Base-by-base conservation (phyloP, 1,139 yeast genomes). In the Taphrina betulina region DNA sequence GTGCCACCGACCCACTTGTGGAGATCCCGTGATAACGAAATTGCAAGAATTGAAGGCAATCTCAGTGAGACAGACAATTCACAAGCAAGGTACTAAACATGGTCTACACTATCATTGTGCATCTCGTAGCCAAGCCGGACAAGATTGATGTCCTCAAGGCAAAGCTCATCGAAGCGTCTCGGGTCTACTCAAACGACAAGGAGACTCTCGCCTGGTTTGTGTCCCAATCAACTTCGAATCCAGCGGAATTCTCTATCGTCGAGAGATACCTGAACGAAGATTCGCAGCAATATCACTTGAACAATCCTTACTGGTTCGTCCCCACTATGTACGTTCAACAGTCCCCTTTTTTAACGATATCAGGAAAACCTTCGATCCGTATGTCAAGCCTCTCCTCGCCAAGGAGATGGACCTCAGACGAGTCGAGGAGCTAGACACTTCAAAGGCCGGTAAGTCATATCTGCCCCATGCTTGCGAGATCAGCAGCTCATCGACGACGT, bases 31-130 rank as follows among this genome's bases (percentile, higher is more conserved):
- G n/a, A n/a, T n/a, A n/a, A n/a, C n/a, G n/a, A n/a, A n/a, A n/a
- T n/a, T n/a, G n/a, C n/a, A n/a, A n/a, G n/a, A n/a, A n/a, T n/a
- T n/a, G n/a, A n/a, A n/a, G n/a, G n/a, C n/a, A n/a, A n/a, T n/a
- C n/a, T n/a, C n/a, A n/a, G n/a, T n/a, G n/a, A n/a, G n/a, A n/a
- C n/a, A n/a, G n/a, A n/a, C n/a, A n/a, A n/a, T n/a, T n/a, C n/a
- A n/a, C n/a, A n/a, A n/a, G n/a, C 31, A 26, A 26, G 10, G 7
- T 26, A 7, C 31, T 26, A 5, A 14, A 43, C 2, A 51, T 51
- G 55, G 55, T 51, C 23, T 51, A 51, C 38, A 51, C 55, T 20
- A 51, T 51, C 55, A 41, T 51, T 24, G 55, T 51, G 23, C 55
- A 51, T 29, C 38, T 51, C 19, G 35, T 33, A 12, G 55, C 48